Percentiles rank a stretch among this genome's conserved stretches.
Conservation (phyloP, 2,329 filamentous ascomycete genomes). For the Xylariaceae sp. region DNA sequence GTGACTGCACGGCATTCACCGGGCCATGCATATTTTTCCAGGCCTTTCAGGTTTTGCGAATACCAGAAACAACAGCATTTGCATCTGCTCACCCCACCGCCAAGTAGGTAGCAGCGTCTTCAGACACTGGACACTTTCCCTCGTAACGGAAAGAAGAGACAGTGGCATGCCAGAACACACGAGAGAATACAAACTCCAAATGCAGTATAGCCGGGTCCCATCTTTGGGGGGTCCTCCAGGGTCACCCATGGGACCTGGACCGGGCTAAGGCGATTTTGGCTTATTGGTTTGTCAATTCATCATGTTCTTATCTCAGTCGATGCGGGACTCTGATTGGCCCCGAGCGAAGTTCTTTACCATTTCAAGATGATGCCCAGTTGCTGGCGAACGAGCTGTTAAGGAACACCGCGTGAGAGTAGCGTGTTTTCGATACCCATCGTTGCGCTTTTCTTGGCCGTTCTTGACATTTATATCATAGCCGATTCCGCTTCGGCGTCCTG, state of each 20-base stretch:
- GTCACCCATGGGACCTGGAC: neutral
- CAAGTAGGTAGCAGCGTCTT: too few species aligned
- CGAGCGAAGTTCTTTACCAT: slow-evolving; percentile 17
- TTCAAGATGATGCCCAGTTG: slow-evolving; percentile 19
- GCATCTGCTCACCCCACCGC: too few species aligned
- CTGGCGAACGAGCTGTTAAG: slow-evolving; percentile 10
- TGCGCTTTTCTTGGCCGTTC: slow-evolving; percentile 10
- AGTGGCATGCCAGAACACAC: too few species aligned
- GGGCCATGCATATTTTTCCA: too few species aligned
- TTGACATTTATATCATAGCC: slow-evolving; percentile 13
- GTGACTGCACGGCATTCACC: too few species aligned
- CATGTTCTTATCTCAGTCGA: slow-evolving; percentile 7
- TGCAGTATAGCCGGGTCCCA: slow-evolving; percentile 6
- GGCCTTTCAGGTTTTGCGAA: too few species aligned
- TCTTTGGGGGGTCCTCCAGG: neutral
- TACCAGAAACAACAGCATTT: too few species aligned
- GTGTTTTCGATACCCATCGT: slow-evolving; percentile 16
- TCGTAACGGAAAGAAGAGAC: too few species aligned
- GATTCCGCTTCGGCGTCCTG: slow-evolving; percentile 13
- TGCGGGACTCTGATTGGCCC: slow-evolving; percentile 21
- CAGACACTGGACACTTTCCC: too few species aligned
- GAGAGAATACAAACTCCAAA: too few species aligned
- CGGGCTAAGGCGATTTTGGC: slow-evolving; percentile 8
- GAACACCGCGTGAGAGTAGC: slow-evolving; percentile 9
- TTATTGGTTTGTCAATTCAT: slow-evolving; percentile 3